Conservation (phyloP, 768 basidiomycete genomes). For the Hypholoma sublateritium region DNA sequence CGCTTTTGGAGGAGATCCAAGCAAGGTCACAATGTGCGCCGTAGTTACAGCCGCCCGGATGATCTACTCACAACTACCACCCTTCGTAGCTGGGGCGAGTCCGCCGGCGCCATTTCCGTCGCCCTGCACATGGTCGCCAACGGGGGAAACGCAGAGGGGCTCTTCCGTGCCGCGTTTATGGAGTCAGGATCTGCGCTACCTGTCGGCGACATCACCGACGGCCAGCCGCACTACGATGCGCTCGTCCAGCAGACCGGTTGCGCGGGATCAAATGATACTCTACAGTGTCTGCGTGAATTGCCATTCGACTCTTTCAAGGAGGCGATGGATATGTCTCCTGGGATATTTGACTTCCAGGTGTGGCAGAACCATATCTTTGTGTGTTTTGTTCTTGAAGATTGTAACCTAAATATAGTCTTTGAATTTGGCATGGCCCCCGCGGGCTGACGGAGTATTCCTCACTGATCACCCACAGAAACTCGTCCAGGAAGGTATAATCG, state of each 20-base stretch:
- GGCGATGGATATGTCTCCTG: slow-evolving; percentile 39
- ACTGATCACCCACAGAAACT: slow-evolving; percentile 43
- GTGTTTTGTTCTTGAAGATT: neutral
- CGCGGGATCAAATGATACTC: slow-evolving; percentile 33
- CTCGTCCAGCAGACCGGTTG: slow-evolving; percentile 35
- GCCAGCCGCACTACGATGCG: slow-evolving; percentile 44
- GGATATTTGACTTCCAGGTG: slow-evolving; percentile 40
- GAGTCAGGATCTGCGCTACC: slow-evolving; percentile 41
- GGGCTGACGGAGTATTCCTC: slow-evolving; percentile 49
- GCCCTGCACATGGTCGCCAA: slow-evolving; percentile 51
- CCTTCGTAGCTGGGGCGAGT: slow-evolving; percentile 36
- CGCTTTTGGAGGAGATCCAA: slow-evolving; percentile 64
- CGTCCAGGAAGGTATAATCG: slow-evolving; percentile 42
- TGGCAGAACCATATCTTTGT: neutral
- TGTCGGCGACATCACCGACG: slow-evolving; percentile 39
- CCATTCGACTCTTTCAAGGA: slow-evolving; percentile 34
- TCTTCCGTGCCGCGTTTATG: slow-evolving; percentile 54
- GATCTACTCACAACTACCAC: neutral
- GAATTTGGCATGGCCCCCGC: slow-evolving; percentile 46
- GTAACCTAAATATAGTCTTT: slow-evolving; percentile 30
- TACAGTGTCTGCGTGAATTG: slow-evolving; percentile 38
- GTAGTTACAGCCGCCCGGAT: neutral
- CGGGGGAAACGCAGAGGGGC: slow-evolving; percentile 40
- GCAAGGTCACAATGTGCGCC: slow-evolving; percentile 53
- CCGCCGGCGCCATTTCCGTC: slow-evolving; percentile 53